A percentile compares a stretch with the other conserved stretches of the same genome.
Conservation (phyloP, 2,329 filamentous ascomycete genomes). For the Bipolaris zeicola region DNA sequence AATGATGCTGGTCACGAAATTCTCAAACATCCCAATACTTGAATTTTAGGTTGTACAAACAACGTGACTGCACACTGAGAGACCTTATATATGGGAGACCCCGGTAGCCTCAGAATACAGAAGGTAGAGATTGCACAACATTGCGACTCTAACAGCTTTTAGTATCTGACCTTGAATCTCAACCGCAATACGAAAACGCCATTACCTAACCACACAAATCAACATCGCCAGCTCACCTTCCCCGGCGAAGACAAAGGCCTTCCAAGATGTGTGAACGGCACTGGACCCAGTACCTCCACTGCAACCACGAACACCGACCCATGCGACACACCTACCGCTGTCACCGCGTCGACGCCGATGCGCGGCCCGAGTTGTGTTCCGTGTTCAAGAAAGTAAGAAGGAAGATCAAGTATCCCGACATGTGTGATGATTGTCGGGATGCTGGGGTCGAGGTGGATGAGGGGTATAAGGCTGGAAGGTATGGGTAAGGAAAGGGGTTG, state of each 20-base stretch:
- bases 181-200: background rate
- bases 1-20: background rate
- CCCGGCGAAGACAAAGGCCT: no score
- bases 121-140: background rate
- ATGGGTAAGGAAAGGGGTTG: background rate
- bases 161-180: background rate
- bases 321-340: constrained; percentile 1
- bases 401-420: background rate
- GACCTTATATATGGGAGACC: background rate
- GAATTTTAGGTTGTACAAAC: background rate
- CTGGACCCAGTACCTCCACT: constrained; percentile 7
- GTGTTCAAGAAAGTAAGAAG: background rate
- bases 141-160: background rate
- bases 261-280: background rate
- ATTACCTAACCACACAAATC: background rate
- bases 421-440: constrained; percentile 1
- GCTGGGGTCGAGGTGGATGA: background rate
- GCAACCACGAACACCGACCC: constrained; percentile 3
- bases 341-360: background rate
- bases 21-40: background rate
- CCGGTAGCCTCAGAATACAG: no score
- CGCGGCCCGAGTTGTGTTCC: background rate
- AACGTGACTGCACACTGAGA: background rate
- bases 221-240: background rate
- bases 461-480: constrained; percentile 1